Evolutionary conservation across 805 yeast genomes (phyloP), one percentile per base, ranked within the genome.

Genomic region (Candida qinlingensis): DNA sequence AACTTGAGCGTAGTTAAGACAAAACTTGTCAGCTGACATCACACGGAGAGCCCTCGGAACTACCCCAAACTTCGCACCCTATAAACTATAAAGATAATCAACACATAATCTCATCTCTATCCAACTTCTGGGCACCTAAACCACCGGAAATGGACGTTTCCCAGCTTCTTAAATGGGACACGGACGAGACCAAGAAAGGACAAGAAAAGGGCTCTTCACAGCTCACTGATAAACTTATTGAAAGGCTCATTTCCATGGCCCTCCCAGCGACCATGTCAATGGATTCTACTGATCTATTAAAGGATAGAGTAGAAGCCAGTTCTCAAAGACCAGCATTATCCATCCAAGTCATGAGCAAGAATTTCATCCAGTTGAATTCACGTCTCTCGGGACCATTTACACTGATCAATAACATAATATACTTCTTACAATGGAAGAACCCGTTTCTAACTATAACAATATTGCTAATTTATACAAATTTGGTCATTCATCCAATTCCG

Each of bases 201-300:
- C 45, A 48, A 19, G 45, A 46, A 28, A 37, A 34, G 27, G 39
- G 38, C 29, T 39, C 46, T 5, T 40, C 31, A 11, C 63, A 59
- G 50, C 59, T 85, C 60, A 74, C 87, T 0, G 96, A 88, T 55
- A 83, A 82, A 47, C 65, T 88, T 47, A 76, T 88, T 54, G 96
- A 89, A 58, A 77, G 81, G 58, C 69, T 87, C 44, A 67, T 88
- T 7, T 71, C 81, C 26, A 79, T 87, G 82, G 85, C 90, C 1
- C 69, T 87, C 28, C 94, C 95, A 0, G 74, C 86, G 0, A 68
- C 79, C 0, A 71, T 79, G 3, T 75, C 76, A 19, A 65, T 73
- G 25, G 73, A 73, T 26, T 59, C 58, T 7, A 43, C 13, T 13
- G 73, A 72, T 19, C 68, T 72, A 4, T 64, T 83, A 26, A 71